Evolutionary conservation across 345 rosid genomes (phyloP).

Genomic region (Citrus medica): DNA sequence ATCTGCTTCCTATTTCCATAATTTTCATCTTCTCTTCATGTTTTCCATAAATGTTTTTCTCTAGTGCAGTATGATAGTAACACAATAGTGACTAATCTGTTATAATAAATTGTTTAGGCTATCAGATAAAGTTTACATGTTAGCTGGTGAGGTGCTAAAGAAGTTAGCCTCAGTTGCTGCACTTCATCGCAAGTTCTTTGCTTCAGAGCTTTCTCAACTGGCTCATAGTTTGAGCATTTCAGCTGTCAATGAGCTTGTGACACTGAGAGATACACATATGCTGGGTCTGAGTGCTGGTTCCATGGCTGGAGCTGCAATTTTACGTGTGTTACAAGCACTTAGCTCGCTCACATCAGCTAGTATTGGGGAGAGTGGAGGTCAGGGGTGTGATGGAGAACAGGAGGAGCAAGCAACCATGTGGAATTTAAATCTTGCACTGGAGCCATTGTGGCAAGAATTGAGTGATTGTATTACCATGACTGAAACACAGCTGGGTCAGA

Average conservation of each 20-base stretch:
- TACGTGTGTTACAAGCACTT: constrained; percentile 86
- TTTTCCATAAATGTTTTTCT: not conserved
- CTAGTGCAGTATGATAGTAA: not conserved
- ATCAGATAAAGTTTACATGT: constrained; percentile 76
- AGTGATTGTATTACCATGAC: constrained; percentile 85
- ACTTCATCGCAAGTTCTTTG: constrained; percentile 64
- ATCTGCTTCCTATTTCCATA: not conserved
- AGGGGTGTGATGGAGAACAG: constrained; percentile 43
- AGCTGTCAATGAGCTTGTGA: constrained; percentile 74
- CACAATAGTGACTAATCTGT: constrained; percentile 17
- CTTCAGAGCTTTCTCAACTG: constrained; percentile 63
- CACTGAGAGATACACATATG: constrained; percentile 71
- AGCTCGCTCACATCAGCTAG: constrained; percentile 54
- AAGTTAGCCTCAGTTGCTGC: constrained; percentile 72
- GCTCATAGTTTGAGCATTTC: constrained; percentile 77
- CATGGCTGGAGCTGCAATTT: constrained; percentile 91
- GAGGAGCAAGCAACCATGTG: constrained; percentile 73
- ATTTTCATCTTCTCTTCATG: not conserved
- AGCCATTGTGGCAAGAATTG: constrained; percentile 91
- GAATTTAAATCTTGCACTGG: constrained; percentile 70
- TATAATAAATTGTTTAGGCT: constrained; percentile 47
- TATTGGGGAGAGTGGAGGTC: constrained; percentile 34
- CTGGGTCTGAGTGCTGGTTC: constrained; percentile 82
- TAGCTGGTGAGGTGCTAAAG: constrained; percentile 84
- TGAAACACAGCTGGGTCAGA: constrained; percentile 79